Evolutionary conservation across 768 basidiomycete genomes (phyloP).

Genomic region (Dentipellis fragilis): DNA sequence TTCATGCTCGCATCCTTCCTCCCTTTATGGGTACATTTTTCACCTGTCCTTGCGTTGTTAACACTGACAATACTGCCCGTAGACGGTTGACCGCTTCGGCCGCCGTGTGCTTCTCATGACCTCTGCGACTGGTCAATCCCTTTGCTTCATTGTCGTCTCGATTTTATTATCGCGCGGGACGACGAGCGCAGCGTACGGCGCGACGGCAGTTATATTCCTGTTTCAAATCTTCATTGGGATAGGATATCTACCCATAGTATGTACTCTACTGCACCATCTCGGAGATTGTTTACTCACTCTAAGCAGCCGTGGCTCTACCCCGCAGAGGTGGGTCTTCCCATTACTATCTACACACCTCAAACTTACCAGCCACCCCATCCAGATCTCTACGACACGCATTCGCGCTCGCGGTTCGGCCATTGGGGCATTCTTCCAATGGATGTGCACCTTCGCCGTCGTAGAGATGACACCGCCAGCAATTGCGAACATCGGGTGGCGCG

Average conservation of each 20-base stretch:
- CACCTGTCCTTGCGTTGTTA: background rate
- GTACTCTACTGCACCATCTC: background rate
- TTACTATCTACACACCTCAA: background rate
- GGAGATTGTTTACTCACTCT: background rate
- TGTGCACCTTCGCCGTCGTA: slow-evolving; percentile 27
- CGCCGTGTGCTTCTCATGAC: slow-evolving; percentile 27
- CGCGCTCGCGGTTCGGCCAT: slow-evolving; percentile 26
- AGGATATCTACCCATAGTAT: slow-evolving; percentile 29
- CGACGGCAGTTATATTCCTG: slow-evolving; percentile 30
- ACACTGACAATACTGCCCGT: slow-evolving; percentile 2
- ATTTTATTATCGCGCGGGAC: slow-evolving; percentile 26
- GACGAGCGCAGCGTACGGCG: slow-evolving; percentile 25
- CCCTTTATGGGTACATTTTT: slow-evolving; percentile 22
- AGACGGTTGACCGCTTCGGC: background rate
- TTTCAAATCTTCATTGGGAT: slow-evolving; percentile 32
- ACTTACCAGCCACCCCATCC: slow-evolving; percentile 4
- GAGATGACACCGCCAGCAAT: slow-evolving; percentile 34
- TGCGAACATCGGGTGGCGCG: slow-evolving; percentile 31
- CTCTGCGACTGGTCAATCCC: slow-evolving; percentile 26
- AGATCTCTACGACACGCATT: slow-evolving; percentile 31
- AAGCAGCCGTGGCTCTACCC: background rate
- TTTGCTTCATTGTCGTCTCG: slow-evolving; percentile 28
- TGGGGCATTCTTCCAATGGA: slow-evolving; percentile 18
- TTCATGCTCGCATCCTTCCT: slow-evolving; percentile 33
- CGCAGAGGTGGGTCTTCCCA: background rate